Evolutionary conservation across 495 filamentous ascomycete genomes (phyloP).

Genomic region (Schizothecium vesticola): DNA sequence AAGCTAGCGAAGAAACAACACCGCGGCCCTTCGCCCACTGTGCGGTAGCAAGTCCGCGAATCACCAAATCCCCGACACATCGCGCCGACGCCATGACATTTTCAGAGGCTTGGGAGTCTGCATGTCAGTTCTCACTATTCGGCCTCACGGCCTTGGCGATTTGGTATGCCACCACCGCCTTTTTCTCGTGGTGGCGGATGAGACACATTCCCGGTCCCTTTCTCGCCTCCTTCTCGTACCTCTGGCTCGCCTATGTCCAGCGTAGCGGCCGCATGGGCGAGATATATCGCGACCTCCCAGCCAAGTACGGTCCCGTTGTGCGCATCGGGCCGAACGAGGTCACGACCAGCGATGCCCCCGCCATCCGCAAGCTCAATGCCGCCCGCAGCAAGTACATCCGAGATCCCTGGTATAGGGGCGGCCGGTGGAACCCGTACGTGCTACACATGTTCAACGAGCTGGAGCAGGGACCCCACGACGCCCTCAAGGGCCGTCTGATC

Average conservation of each 20-base stretch:
- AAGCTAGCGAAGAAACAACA: background rate
- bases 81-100: background rate
- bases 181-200: slow-evolving; percentile 20
- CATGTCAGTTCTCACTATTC: background rate
- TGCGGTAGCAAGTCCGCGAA: background rate
- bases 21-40: background rate
- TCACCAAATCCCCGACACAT: background rate
- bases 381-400: slow-evolving; percentile 33
- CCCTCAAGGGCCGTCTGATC: slow-evolving; percentile 21
- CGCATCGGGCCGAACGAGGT: slow-evolving; percentile 51
- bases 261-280: slow-evolving; percentile 21
- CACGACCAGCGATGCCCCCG: slow-evolving; percentile 33
- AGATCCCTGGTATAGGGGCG: slow-evolving; percentile 27
- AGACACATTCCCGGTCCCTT: slow-evolving; percentile 23
- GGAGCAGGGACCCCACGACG: slow-evolving; percentile 24
- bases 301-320: slow-evolving; percentile 44
- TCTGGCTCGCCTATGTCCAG: slow-evolving; percentile 15
- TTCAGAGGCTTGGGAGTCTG: background rate
- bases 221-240: slow-evolving; percentile 19
- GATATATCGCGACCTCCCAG: slow-evolving; percentile 27
- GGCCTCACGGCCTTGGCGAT: background rate
- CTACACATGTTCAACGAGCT: slow-evolving; percentile 29
- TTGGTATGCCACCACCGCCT: slow-evolving; percentile 7
- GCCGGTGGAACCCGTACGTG: slow-evolving; percentile 18
- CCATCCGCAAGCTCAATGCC: slow-evolving; percentile 29